phyloP scores from a whole-genome alignment of 2,329 filamentous ascomycete genomes.

The Fusarium citri region DNA sequence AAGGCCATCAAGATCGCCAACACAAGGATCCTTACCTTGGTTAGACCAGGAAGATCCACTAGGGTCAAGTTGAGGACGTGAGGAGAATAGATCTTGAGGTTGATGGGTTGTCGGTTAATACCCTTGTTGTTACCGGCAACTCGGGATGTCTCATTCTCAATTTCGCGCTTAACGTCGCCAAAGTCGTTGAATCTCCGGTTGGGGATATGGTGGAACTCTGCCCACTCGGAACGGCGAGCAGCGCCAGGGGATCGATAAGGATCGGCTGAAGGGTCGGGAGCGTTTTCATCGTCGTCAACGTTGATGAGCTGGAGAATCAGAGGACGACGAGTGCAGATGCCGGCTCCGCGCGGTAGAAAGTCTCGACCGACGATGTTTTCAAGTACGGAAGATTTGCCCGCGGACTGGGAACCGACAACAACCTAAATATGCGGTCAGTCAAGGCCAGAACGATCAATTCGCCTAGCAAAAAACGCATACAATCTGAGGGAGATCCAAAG shows the following conservation, averaged over 20 bases:
- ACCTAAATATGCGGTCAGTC: slow-evolving; percentile 69
- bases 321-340: slow-evolving; percentile 93
- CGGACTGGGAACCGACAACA: slow-evolving; percentile 97
- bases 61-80: slow-evolving; percentile 96
- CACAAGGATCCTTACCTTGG: slow-evolving; percentile 72
- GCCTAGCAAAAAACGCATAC: slow-evolving; percentile 65
- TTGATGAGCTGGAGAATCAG: slow-evolving; percentile 99
- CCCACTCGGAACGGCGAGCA: slow-evolving; percentile 78
- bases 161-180: slow-evolving; percentile 91
- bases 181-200: slow-evolving; percentile 92
- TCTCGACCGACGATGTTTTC: slow-evolving; percentile 99
- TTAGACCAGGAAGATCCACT: slow-evolving; percentile 94
- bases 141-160: slow-evolving; percentile 94
- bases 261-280: slow-evolving; percentile 72
- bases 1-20: slow-evolving; percentile 23
- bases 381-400: slow-evolving; percentile 97
- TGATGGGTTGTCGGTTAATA: slow-evolving; percentile 97
- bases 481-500: slow-evolving; percentile 96
- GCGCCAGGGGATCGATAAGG: slow-evolving; percentile 84
- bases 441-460: slow-evolving; percentile 24
- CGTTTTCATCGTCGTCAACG: slow-evolving; percentile 80
- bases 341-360: slow-evolving; percentile 94
- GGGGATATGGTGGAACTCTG: slow-evolving; percentile 95
- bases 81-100: slow-evolving; percentile 97
- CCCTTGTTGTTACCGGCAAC: slow-evolving; percentile 96